Evolutionary conservation across 768 basidiomycete species (phyloP).

Genomic region (Boletus subparvulus): DNA sequence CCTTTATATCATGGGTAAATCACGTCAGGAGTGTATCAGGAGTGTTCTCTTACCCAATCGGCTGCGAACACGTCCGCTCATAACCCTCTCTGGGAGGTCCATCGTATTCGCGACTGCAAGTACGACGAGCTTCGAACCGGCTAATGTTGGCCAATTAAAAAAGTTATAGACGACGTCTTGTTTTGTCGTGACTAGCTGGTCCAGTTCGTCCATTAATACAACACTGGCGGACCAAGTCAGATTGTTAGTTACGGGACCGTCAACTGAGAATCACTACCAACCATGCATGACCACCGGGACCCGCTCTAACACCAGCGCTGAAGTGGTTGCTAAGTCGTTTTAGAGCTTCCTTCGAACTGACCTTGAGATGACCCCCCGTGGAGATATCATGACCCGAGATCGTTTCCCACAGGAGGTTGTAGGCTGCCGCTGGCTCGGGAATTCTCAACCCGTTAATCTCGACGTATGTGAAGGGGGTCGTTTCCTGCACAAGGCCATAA

Average conservation of each 20-base stretch:
- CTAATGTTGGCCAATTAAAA: constrained; percentile 98
- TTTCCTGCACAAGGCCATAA: constrained; percentile 57
- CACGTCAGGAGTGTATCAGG: neutral
- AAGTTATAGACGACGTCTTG: constrained; percentile 99
- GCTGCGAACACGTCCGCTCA: constrained; percentile 90
- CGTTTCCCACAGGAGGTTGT: constrained; percentile 88
- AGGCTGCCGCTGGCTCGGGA: constrained; percentile 90
- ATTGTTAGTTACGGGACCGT: neutral
- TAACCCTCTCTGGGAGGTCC: constrained; percentile 93
- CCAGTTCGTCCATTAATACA: constrained; percentile 97
- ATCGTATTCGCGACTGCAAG: constrained; percentile 98
- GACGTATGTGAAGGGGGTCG: constrained; percentile 91
- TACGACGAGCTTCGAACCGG: constrained; percentile 86
- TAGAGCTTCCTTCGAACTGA: constrained; percentile 80
- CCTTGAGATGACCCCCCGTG: constrained; percentile 60
- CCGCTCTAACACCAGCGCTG: constrained; percentile 55
- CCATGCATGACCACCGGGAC: constrained; percentile 89
- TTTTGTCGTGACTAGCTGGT: constrained; percentile 92
- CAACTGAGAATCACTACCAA: constrained; percentile 37
- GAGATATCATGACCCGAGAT: constrained; percentile 76
- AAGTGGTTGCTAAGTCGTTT: constrained; percentile 79
- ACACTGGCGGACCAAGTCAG: constrained; percentile 52
- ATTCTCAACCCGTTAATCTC: constrained; percentile 97
- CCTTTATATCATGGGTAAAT: constrained; percentile 43
- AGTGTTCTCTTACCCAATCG: constrained; percentile 64